Conservation (phyloP, 805 yeast genomes). For the Maudiozyma turicensis region DNA sequence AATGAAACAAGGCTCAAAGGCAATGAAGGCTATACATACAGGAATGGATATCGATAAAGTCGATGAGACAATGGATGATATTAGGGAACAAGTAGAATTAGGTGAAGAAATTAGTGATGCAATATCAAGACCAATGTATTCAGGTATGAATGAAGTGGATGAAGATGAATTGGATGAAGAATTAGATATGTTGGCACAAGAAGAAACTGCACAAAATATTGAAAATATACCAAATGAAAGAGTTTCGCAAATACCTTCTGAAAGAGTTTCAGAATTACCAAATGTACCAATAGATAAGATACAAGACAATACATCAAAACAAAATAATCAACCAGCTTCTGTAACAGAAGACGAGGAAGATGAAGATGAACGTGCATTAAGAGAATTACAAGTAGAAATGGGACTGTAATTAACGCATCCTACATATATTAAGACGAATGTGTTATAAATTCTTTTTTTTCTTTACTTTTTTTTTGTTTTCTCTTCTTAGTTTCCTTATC, state of each 20-base stretch:
- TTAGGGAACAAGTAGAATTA: conserved; percentile 90
- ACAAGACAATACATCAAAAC: background rate
- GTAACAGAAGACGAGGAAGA: conserved; percentile 45
- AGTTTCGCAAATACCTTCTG: background rate
- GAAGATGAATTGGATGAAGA: conserved; percentile 95
- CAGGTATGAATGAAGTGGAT: conserved; percentile 46
- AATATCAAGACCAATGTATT: conserved; percentile 84
- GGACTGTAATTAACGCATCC: conserved; percentile 38
- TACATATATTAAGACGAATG: no score
- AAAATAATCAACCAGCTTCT: background rate
- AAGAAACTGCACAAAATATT: conserved; percentile 35
- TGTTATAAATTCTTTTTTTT: no score
- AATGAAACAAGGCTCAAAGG: conserved; percentile 95
- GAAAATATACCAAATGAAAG: conserved; percentile 1
- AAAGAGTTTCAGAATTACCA: conserved; percentile 33
- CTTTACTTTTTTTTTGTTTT: no score
- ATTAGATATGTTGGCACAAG: conserved; percentile 78
- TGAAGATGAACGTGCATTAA: conserved; percentile 75
- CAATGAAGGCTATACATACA: conserved; percentile 93
- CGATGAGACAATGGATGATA: conserved; percentile 95
- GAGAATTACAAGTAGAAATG: conserved; percentile 79
- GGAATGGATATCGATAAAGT: conserved; percentile 94
- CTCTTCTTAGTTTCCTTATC: no score
- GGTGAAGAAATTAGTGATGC: conserved; percentile 96
- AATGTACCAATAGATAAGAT: conserved; percentile 35